Conservation (phyloP, 495 filamentous ascomycete species). For the Penicillium fimorum region DNA sequence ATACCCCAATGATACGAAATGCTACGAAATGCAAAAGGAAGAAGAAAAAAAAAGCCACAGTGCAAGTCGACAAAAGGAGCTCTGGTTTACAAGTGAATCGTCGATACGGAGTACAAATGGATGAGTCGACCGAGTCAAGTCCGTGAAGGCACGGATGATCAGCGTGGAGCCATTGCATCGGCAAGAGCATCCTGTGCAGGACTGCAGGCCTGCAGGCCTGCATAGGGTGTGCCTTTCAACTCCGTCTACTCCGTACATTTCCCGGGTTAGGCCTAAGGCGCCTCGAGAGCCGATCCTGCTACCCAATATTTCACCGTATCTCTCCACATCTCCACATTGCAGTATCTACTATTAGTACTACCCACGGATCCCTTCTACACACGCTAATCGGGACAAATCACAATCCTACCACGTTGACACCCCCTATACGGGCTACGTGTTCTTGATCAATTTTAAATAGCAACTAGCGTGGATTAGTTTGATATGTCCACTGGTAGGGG, state of each 20-base stretch:
- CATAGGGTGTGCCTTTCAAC: no score
- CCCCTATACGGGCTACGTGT: conserved; percentile 8
- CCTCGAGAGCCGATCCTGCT: conserved; percentile 16
- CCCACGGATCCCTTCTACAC: conserved; percentile 4
- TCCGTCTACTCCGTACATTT: background rate
- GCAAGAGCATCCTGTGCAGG: conserved; percentile 3
- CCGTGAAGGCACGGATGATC: conserved; percentile 13
- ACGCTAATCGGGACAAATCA: conserved; percentile 3
- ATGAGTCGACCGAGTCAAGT: conserved; percentile 18
- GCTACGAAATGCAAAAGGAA: background rate
- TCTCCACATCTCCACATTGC: background rate
- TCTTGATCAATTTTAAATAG: conserved; percentile 11
- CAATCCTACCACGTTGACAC: conserved; percentile 6
- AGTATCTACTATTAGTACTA: background rate
- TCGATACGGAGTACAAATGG: conserved; percentile 7
- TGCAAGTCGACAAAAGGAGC: conserved; percentile 2
- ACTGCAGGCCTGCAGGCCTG: background rate
- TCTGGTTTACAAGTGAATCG: conserved; percentile 12
- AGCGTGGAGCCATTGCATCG: conserved; percentile 13
- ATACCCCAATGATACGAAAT: background rate
- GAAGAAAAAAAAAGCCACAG: background rate
- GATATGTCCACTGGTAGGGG: background rate
- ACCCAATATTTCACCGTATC: conserved; percentile 8
- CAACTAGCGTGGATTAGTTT: conserved; percentile 6
- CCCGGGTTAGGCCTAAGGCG: background rate